Conservation (phyloP, 176 grass and related monocot genomes). For the Triticum urartu region DNA sequence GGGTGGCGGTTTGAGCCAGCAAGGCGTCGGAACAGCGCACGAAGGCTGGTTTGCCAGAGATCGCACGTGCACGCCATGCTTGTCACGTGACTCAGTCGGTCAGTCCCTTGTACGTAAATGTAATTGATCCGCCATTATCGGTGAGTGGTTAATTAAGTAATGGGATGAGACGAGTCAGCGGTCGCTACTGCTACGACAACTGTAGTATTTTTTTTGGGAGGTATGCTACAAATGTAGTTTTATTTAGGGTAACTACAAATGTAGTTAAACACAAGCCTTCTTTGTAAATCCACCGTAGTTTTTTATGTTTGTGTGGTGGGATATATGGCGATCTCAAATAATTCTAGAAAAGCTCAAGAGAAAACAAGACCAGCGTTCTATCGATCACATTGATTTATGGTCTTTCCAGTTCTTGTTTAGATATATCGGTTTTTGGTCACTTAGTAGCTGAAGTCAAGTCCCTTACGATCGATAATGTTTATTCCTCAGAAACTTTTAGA, state of each 20-base stretch:
- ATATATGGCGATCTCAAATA: background rate
- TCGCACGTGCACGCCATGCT: background rate
- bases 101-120: background rate
- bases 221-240: too few species aligned
- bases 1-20: slow-evolving; percentile 16
- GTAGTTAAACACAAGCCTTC: too few species aligned
- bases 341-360: background rate
- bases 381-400: background rate
- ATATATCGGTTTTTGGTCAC: too few species aligned
- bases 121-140: background rate
- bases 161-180: background rate
- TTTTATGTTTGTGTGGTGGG: background rate
- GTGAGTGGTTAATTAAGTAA: background rate
- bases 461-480: too few species aligned
- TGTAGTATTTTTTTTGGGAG: too few species aligned
- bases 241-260: too few species aligned
- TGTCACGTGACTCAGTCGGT: background rate
- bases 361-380: background rate
- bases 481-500: too few species aligned
- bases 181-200: too few species aligned
- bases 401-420: too few species aligned
- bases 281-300: background rate
- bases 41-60: too few species aligned
- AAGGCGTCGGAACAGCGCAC: background rate
- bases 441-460: too few species aligned